Percentiles rank a stretch among this genome's conserved stretches.
These are phyloP conservation scores for Trametes pubescens DNA, from an alignment of 1,284 basidiomycete species.

Conservation along the genomic window DNA sequence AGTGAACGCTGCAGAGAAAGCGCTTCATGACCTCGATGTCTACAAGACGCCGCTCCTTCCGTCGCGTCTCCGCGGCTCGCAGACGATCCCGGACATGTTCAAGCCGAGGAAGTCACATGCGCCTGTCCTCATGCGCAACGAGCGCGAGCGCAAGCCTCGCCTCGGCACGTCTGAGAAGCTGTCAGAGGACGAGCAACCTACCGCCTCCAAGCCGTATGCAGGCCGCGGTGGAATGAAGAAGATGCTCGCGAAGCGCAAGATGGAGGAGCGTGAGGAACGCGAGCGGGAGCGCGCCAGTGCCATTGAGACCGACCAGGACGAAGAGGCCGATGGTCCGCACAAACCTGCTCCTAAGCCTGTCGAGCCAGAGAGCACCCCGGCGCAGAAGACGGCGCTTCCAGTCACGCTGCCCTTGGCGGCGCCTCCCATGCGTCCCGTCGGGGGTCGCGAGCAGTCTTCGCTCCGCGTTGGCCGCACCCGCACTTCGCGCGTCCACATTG, in stretches of 20 bases:
- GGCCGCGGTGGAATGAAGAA: slow-evolving; percentile 80
- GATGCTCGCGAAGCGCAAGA: slow-evolving; percentile 62
- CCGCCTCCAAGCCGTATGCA: slow-evolving; percentile 66
- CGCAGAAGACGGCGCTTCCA: slow-evolving; percentile 26
- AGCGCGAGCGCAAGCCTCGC: slow-evolving; percentile 44
- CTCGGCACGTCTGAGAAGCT: slow-evolving; percentile 45
- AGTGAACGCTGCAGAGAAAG: slow-evolving; percentile 64
- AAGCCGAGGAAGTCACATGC: slow-evolving; percentile 60
- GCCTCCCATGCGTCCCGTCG: slow-evolving; percentile 26
- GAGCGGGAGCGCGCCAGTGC: slow-evolving; percentile 48
- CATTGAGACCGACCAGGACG: slow-evolving; percentile 42
- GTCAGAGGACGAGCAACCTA: slow-evolving; percentile 43
- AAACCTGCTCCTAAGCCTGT: slow-evolving; percentile 28
- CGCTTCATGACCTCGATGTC: slow-evolving; percentile 72
- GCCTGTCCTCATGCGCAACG: slow-evolving; percentile 61
- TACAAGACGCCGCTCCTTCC: slow-evolving; percentile 81
- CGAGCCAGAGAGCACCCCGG: slow-evolving; percentile 32
- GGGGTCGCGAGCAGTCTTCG: slow-evolving; percentile 54
- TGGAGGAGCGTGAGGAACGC: slow-evolving; percentile 47
- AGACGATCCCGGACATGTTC: slow-evolving; percentile 68
- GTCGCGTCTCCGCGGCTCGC: slow-evolving; percentile 64
- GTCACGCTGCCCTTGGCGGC: slow-evolving; percentile 30
- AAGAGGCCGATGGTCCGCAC: slow-evolving; percentile 33
- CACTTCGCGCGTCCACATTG: slow-evolving; percentile 59
- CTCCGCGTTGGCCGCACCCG: slow-evolving; percentile 71